Percentiles rank a stretch among this genome's conserved stretches.
Evolutionary conservation across 2,329 filamentous ascomycete genomes (phyloP).

Genomic region (Ceratocystis eucalypticola): DNA sequence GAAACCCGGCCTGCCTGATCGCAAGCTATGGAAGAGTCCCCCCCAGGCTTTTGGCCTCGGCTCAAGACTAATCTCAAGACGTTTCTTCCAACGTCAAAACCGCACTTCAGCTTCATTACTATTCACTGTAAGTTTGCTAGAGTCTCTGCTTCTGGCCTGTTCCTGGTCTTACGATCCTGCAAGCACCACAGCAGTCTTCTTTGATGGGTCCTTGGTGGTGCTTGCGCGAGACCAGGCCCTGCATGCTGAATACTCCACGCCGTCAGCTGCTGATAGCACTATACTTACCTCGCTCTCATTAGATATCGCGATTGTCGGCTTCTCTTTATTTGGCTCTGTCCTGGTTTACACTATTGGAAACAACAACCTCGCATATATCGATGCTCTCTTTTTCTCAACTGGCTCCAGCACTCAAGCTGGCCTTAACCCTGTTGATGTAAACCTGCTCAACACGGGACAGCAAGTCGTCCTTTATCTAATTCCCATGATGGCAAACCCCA

Average conservation of each 20-base stretch:
- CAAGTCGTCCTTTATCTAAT: slow-evolving; percentile 61
- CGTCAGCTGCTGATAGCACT: background rate
- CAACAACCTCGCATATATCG: slow-evolving; percentile 59
- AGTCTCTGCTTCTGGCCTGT: background rate
- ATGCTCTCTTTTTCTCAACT: slow-evolving; percentile 77
- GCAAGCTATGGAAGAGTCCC: slow-evolving; percentile 11
- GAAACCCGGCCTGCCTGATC: background rate
- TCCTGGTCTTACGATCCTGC: background rate
- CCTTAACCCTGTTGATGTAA: slow-evolving; percentile 65
- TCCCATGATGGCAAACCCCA: slow-evolving; percentile 64
- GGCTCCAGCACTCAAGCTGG: slow-evolving; percentile 86
- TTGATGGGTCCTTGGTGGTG: background rate
- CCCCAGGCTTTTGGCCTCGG: slow-evolving; percentile 28
- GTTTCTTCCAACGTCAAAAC: slow-evolving; percentile 45
- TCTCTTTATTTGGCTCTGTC: slow-evolving; percentile 61
- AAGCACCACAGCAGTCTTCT: background rate
- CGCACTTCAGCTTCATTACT: slow-evolving; percentile 69
- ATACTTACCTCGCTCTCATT: background rate
- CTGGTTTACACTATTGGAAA: slow-evolving; percentile 51
- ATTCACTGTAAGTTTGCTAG: slow-evolving; percentile 50
- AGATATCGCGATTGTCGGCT: slow-evolving; percentile 71
- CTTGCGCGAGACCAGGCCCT: too few species aligned
- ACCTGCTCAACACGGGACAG: slow-evolving; percentile 55
- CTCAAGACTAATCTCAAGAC: slow-evolving; percentile 37
- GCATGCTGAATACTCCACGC: too few species aligned